Evolutionary conservation across 306 rosid species (phyloP), one percentile per base, ranked within the genome.

Genomic region (Lupinus albus): DNA sequence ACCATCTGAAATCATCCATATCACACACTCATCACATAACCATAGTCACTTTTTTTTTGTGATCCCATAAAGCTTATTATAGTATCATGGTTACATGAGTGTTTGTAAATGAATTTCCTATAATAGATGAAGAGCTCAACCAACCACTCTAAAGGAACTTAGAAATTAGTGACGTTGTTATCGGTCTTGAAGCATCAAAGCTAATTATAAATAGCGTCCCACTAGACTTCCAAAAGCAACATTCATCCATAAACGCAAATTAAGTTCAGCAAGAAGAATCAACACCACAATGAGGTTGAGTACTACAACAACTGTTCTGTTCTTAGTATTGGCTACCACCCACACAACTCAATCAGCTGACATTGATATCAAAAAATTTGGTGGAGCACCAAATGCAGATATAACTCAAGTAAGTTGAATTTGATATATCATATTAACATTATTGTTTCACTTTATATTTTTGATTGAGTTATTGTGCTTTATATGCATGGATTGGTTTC

Each of bases 371-470:
- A 44, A 3, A 16, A 30, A 49, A 30, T 64, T 14, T 64, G 79
- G 79, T 3, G 78, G 73, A 50, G 53, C 46, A 8, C 61, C 73
- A 6, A 66, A 58, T 66, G 14, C 15, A 38, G 79, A 74, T 47
- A 66, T 74, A 47, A 66, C 73, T 4, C 41, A 7, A 1, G 42
- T 38, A 38, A 8, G 46, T 41, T 2, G 4, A 10, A 41, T 41
- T 8, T 38, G 10, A 8, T 20, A 20, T 20, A 38, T 36, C 41
- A 38, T 3, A 38, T 38, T 38, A 38, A 6, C 6, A 30, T 30
- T 30, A 30, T 30, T 30, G 6, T 30, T 30, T 20, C 25, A 20
- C 25, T 20, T 20, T 20, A 20, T 14, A 3, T 8, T 30, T 38
- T 38, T 38, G 8, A 8, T 38, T 38, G 33, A 16, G 6, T 52